These are phyloP conservation scores for Akanthomyces lecanii DNA, from an alignment of 2,329 filamentous ascomycete species.

Conservation along the genomic window DNA sequence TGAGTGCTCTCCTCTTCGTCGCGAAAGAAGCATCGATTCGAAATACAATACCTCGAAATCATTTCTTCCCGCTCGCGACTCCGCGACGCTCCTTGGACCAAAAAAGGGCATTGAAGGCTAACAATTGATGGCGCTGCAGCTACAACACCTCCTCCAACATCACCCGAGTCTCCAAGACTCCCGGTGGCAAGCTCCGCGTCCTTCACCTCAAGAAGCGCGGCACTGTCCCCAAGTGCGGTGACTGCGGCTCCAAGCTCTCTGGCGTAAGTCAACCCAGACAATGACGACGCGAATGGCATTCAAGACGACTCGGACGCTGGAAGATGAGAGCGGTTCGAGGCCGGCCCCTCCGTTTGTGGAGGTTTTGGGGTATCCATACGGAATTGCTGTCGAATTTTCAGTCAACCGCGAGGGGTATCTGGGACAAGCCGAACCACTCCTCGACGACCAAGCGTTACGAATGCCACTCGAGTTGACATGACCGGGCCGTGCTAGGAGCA, in stretches of 20 bases:
- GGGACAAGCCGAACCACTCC: not conserved
- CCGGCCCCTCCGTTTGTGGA: not conserved
- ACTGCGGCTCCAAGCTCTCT: slow-evolving; percentile 95
- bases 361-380: not conserved
- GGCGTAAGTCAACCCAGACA: slow-evolving; percentile 68
- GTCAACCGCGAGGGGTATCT: not conserved
- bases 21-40: slow-evolving; percentile 11
- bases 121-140: slow-evolving; percentile 42
- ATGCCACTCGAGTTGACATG: slow-evolving; percentile 8
- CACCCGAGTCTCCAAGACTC: slow-evolving; percentile 92
- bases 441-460: not conserved
- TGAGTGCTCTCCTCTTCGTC: slow-evolving; percentile 45
- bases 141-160: slow-evolving; percentile 99
- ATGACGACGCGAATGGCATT: slow-evolving; percentile 12
- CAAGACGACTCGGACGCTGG: not conserved
- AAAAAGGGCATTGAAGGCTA: slow-evolving; percentile 12
- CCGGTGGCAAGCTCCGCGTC: slow-evolving; percentile 90
- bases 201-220: slow-evolving; percentile 99
- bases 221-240: slow-evolving; percentile 97
- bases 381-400: slow-evolving; percentile 9
- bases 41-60: slow-evolving; percentile 17
- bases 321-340: not conserved
- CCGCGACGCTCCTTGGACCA: not conserved
- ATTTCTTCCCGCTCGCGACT: slow-evolving; percentile 19
- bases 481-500: not conserved